Conservation (phyloP, 139 green algal species). For the Zygnema circumcarinatum region DNA sequence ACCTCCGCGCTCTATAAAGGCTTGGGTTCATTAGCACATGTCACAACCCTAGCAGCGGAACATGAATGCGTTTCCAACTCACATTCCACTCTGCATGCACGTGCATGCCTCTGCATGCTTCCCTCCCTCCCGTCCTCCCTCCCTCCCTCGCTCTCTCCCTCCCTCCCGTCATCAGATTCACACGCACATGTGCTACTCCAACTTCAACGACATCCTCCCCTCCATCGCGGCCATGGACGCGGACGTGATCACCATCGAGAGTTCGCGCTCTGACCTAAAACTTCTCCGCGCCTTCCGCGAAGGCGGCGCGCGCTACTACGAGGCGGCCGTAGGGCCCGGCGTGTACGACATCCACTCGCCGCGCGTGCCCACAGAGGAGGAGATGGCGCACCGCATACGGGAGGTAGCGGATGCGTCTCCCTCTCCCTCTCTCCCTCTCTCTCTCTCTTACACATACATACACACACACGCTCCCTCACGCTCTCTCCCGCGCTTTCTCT, state of each 20-base stretch:
- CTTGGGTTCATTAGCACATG: too few relatives aligned
- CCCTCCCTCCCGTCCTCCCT: too few relatives aligned
- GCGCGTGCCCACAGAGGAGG: slow-evolving; percentile 73
- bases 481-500: too few relatives aligned
- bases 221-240: slow-evolving; percentile 78
- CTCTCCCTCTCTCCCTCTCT: not conserved
- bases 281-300: slow-evolving; percentile 71
- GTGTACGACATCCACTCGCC: slow-evolving; percentile 92
- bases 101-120: too few relatives aligned
- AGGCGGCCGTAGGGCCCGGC: slow-evolving; percentile 79
- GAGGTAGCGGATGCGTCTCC: not conserved
- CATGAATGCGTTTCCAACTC: too few relatives aligned
- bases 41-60: too few relatives aligned
- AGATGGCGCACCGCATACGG: slow-evolving; percentile 62
- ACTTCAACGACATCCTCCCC: slow-evolving; percentile 88
- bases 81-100: too few relatives aligned
- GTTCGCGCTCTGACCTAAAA: slow-evolving; percentile 85
- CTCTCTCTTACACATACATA: too few relatives aligned
- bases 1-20: too few relatives aligned
- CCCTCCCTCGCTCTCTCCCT: too few relatives aligned
- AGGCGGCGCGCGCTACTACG: slow-evolving; percentile 77
- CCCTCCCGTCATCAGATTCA: slow-evolving; percentile 71
- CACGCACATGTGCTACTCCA: slow-evolving; percentile 92
- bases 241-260: slow-evolving; percentile 95
- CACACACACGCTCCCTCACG: not conserved